Conservation (phyloP, 1,284 basidiomycete genomes). For the Schizopora paradoxa region DNA sequence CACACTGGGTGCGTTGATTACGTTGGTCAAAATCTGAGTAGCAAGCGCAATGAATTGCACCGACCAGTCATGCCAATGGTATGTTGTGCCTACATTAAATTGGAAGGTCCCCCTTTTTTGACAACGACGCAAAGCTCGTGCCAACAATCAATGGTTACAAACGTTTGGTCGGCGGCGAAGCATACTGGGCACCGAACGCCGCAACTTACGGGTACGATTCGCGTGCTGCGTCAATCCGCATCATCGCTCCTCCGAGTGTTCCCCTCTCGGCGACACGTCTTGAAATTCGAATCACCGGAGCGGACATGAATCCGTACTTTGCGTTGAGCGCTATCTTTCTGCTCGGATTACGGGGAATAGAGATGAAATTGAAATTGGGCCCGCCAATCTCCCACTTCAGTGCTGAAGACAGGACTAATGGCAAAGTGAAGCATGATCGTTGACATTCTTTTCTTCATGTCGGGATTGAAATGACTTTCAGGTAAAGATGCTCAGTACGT, state of each 20-base stretch:
- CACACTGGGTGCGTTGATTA: not conserved
- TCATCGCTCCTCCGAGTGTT: constrained; percentile 86
- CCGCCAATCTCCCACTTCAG: constrained; percentile 64
- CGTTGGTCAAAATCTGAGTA: no score
- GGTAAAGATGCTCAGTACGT: constrained; percentile 70
- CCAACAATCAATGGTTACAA: constrained; percentile 98
- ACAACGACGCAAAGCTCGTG: constrained; percentile 54
- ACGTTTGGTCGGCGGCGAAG: constrained; percentile 89
- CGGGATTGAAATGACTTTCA: constrained; percentile 24
- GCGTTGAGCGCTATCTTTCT: constrained; percentile 83
- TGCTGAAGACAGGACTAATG: constrained; percentile 50
- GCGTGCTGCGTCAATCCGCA: constrained; percentile 84
- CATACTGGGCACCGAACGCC: constrained; percentile 93
- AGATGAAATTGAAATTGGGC: constrained; percentile 62
- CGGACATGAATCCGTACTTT: constrained; percentile 92
- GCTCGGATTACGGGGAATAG: constrained; percentile 83
- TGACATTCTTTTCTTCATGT: constrained; percentile 9
- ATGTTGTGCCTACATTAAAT: no score
- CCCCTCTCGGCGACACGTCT: constrained; percentile 78
- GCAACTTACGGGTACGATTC: constrained; percentile 95
- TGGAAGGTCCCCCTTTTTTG: no score
- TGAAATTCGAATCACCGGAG: constrained; percentile 91
- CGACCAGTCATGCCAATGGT: constrained; percentile 65
- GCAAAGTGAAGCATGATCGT: constrained; percentile 42
- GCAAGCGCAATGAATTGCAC: no score